Percentiles rank a stretch among this genome's conserved stretches.
These are phyloP conservation scores for Geotrichum aggregatum DNA, from an alignment of 1,139 yeast species.

Conservation along the genomic window DNA sequence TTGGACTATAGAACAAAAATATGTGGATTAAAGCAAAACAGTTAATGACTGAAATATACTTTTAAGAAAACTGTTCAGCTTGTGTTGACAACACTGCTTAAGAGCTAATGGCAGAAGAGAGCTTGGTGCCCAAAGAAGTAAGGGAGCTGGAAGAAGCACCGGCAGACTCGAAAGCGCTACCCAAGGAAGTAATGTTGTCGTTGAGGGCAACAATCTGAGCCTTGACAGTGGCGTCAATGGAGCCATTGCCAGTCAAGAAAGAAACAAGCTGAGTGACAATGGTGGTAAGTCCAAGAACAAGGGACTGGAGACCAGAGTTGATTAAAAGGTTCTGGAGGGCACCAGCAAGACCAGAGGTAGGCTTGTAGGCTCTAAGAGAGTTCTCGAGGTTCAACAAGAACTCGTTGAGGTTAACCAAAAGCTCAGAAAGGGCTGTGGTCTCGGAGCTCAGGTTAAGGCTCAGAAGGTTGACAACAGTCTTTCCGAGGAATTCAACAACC, in stretches of 20 bases:
- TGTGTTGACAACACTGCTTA: background rate
- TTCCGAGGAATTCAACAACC: background rate
- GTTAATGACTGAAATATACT: background rate
- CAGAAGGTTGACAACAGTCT: background rate
- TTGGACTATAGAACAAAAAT: background rate
- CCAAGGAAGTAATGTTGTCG: background rate
- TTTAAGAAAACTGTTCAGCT: background rate
- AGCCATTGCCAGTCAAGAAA: background rate
- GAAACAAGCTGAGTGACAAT: constrained; percentile 2
- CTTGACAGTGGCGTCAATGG: constrained; percentile 3
- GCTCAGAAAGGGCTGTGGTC: background rate
- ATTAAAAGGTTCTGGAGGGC: constrained; percentile 5
- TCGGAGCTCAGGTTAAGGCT: background rate
- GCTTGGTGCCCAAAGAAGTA: background rate
- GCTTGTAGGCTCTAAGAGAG: background rate
- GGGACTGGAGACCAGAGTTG: constrained; percentile 8
- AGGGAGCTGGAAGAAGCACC: background rate
- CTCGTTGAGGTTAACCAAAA: background rate
- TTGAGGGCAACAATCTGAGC: background rate
- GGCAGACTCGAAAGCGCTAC: background rate
- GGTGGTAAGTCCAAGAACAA: constrained; percentile 1
- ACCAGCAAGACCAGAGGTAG: constrained; percentile 3
- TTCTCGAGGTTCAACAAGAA: constrained; percentile 2
- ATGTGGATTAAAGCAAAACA: background rate
- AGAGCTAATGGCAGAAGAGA: too few relatives aligned